Base-by-base conservation (phyloP, 805 yeast genomes). In the Phaffomyces thermotolerans region DNA sequence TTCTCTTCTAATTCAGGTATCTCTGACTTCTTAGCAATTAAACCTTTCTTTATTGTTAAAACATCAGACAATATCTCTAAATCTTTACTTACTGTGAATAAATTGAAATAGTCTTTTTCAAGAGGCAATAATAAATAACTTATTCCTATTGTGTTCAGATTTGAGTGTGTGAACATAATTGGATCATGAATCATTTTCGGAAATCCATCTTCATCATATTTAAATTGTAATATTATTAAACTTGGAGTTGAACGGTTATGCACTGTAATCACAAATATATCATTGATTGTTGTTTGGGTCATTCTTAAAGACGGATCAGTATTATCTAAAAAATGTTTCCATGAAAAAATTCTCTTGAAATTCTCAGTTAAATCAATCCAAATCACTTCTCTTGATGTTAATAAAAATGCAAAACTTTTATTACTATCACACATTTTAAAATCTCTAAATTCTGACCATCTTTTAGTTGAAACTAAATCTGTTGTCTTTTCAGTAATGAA, bases 321-420 rank as follows among this genome's bases (percentile, higher is more conserved):
- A 8, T 73, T 68, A 36, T 72, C 71, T 20, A 84, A 60, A 47
- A 64, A 75, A 59, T 88, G 96, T 47, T 80, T 82, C 90, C 95
- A 84, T 0, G 90, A 74, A 1, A 87, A 53, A 3, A 76, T 46
- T 45, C 84, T 68, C 27, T 62, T 62, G n/a, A 76, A 54, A 1
- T 63, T 61, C 14, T 50, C 42, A 15, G 57, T 57, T 12, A 66
- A 48, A 17, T 61, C 66, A 17, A 81, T 52, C 70, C 89, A 65
- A 0, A 78, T 71, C 8, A 89, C 41, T 52, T 84, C 90, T 44
- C 72, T 75, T 1, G 88, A 72, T 0, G 95, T 85, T 24, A 88
- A 62, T 6, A 84, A 52, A 34, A 83, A 70, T 4, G 72, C 63
- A 46, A 69, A 65, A 3, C 63, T 51, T 8, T 58, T 67, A 34